phyloP scores from a whole-genome alignment of 139 green algal species.

The Parachlorella kessleri region DNA sequence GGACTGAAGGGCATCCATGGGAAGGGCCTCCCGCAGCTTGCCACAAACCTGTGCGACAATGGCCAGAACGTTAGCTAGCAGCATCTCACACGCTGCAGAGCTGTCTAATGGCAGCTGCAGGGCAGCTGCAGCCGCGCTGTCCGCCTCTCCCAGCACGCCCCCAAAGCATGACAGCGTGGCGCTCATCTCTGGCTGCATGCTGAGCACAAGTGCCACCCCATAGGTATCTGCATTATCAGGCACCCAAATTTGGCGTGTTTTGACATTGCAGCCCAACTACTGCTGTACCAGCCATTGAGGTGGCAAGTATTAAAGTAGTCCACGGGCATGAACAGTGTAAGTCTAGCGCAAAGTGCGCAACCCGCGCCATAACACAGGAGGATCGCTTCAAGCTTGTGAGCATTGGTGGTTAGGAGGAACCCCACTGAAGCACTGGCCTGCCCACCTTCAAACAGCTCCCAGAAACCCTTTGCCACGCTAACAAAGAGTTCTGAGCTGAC shows the following conservation, averaged over 20 bases:
- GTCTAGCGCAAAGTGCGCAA: no score
- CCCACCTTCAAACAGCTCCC: constrained; percentile 15
- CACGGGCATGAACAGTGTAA: no score
- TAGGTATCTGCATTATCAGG: constrained; percentile 17
- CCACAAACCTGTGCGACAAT: constrained; percentile 14
- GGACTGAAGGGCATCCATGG: no score
- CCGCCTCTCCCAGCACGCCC: constrained; percentile 7
- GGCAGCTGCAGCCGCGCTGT: constrained; percentile 4
- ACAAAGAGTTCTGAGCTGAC: not conserved
- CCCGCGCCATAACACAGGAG: no score
- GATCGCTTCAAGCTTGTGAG: no score
- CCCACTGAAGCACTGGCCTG: no score
- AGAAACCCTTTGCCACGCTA: not conserved
- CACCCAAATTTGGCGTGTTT: no score
- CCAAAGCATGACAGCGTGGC: constrained; percentile 12
- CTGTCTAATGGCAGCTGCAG: constrained; percentile 17
- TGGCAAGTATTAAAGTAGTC: no score
- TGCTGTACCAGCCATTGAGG: no score
- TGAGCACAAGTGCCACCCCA: constrained; percentile 18
- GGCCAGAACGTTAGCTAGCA: constrained; percentile 18
- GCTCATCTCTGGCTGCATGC: constrained; percentile 12
- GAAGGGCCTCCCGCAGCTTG: no score
- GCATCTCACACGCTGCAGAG: not conserved
- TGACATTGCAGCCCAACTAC: no score
- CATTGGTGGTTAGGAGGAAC: no score